phyloP scores from a whole-genome alignment of 805 yeast species.

The Lachancea thermotolerans region DNA sequence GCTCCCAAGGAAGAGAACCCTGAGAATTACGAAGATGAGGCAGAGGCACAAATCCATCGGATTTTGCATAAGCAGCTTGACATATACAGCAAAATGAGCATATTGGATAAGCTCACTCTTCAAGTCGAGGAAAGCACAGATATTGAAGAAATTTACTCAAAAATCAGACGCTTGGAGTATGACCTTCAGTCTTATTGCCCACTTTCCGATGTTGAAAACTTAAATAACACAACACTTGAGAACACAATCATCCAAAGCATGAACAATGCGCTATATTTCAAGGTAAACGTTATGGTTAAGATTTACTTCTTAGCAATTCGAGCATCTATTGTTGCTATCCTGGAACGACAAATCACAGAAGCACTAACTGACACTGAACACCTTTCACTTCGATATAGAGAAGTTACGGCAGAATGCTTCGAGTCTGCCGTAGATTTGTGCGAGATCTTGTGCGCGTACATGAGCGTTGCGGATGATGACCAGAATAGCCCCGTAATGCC shows the following conservation, averaged over 20 bases:
- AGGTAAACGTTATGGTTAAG: conserved; percentile 1
- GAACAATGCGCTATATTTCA: conserved; percentile 3
- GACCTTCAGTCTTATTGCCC: background rate
- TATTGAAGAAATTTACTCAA: conserved; percentile 4
- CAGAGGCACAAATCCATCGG: conserved; percentile 2
- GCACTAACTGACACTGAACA: background rate
- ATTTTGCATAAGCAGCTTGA: conserved; percentile 4
- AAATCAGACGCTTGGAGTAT: conserved; percentile 1
- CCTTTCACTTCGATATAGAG: background rate
- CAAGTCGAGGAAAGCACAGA: conserved; percentile 2
- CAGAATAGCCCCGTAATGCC: background rate
- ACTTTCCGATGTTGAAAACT: background rate
- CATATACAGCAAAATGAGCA: conserved; percentile 1
- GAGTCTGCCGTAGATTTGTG: conserved; percentile 1
- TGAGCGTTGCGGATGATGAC: background rate
- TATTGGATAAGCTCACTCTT: conserved; percentile 2
- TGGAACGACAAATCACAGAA: conserved; percentile 3
- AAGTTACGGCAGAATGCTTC: conserved; percentile 3
- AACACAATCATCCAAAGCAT: conserved; percentile 2
- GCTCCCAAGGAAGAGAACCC: background rate
- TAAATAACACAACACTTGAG: background rate
- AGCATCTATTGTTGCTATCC: conserved; percentile 1
- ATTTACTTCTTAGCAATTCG: conserved; percentile 5
- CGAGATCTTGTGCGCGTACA: conserved; percentile 1
- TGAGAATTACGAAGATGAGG: background rate